A percentile compares a stretch with the other conserved stretches of the same genome.
These are phyloP conservation scores for Ogataea henricii DNA, from an alignment of 805 yeast genomes.

Conservation along the genomic window DNA sequence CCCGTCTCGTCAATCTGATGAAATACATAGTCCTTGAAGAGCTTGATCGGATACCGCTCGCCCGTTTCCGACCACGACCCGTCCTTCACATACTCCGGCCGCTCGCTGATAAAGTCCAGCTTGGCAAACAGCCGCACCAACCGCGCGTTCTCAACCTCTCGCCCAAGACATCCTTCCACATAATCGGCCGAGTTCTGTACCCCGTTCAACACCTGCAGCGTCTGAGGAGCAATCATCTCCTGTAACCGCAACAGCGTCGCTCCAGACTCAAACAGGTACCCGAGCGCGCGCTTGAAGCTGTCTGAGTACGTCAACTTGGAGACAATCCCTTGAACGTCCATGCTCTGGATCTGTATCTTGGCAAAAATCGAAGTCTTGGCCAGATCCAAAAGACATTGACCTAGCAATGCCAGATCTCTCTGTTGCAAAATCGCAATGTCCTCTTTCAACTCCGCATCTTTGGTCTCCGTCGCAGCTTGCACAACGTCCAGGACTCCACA, in stretches of 20 bases:
- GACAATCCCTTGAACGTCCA: slow-evolving; percentile 27
- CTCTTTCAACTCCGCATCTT: slow-evolving; percentile 35
- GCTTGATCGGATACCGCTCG: slow-evolving; percentile 65
- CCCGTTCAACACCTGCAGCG: slow-evolving; percentile 50
- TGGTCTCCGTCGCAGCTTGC: slow-evolving; percentile 30
- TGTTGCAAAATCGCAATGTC: slow-evolving; percentile 23
- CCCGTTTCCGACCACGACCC: slow-evolving; percentile 74
- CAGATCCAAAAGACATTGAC: slow-evolving; percentile 58
- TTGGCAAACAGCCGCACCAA: slow-evolving; percentile 81
- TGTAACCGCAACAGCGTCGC: slow-evolving; percentile 37
- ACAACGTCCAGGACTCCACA: slow-evolving; percentile 74
- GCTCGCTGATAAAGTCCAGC: slow-evolving; percentile 72
- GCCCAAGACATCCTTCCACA: slow-evolving; percentile 59
- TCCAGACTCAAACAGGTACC: slow-evolving; percentile 36
- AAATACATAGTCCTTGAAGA: slow-evolving; percentile 84
- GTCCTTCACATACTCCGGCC: slow-evolving; percentile 64
- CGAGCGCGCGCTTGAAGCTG: slow-evolving; percentile 46
- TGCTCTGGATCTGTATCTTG: slow-evolving; percentile 21
- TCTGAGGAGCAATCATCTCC: slow-evolving; percentile 43
- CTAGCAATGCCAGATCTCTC: slow-evolving; percentile 61
- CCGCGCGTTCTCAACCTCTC: slow-evolving; percentile 87
- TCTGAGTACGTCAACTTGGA: slow-evolving; percentile 41
- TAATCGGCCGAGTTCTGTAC: slow-evolving; percentile 55
- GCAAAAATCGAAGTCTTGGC: slow-evolving; percentile 39
- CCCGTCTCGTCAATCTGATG: slow-evolving; percentile 81